phyloP scores from a whole-genome alignment of 2,329 filamentous ascomycete genomes.

The Elsinoe fawcettii region DNA sequence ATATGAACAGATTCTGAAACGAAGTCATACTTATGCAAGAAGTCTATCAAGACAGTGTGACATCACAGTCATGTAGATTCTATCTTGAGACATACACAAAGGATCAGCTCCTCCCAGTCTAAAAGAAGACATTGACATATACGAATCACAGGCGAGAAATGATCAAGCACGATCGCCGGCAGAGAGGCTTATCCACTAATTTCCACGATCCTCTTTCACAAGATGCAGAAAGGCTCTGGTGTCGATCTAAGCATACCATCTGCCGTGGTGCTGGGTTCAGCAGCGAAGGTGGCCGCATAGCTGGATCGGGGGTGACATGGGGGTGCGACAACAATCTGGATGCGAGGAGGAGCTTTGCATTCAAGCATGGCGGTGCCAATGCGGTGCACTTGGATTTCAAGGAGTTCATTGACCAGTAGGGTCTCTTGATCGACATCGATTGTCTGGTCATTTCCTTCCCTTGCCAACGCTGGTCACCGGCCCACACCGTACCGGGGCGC shows the following conservation, averaged over 20 bases:
- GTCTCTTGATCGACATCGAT: slow-evolving; percentile 46
- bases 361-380: slow-evolving; percentile 46
- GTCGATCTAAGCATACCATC: slow-evolving; percentile 20
- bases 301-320: slow-evolving; percentile 53
- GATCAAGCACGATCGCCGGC: neutral
- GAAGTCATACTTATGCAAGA: slow-evolving; percentile 2
- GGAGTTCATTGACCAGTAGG: slow-evolving; percentile 39
- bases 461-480: slow-evolving; percentile 67
- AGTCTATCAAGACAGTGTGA: neutral
- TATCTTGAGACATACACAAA: neutral
- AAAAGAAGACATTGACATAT: neutral
- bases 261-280: slow-evolving; percentile 69
- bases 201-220: neutral
- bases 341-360: slow-evolving; percentile 51
- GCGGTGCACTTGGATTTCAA: slow-evolving; percentile 21
- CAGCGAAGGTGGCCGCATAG: slow-evolving; percentile 53
- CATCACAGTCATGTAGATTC: neutral
- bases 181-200: neutral
- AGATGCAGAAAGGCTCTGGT: neutral
- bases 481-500: slow-evolving; percentile 52
- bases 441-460: slow-evolving; percentile 61
- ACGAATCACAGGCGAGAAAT: neutral
- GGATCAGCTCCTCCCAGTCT: neutral
- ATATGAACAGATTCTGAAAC: neutral
- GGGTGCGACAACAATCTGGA: slow-evolving; percentile 55